Percentiles rank a stretch among this genome's conserved stretches.
Evolutionary conservation across 345 rosid species (phyloP).

Genomic region (Abelmoschus esculentus): DNA sequence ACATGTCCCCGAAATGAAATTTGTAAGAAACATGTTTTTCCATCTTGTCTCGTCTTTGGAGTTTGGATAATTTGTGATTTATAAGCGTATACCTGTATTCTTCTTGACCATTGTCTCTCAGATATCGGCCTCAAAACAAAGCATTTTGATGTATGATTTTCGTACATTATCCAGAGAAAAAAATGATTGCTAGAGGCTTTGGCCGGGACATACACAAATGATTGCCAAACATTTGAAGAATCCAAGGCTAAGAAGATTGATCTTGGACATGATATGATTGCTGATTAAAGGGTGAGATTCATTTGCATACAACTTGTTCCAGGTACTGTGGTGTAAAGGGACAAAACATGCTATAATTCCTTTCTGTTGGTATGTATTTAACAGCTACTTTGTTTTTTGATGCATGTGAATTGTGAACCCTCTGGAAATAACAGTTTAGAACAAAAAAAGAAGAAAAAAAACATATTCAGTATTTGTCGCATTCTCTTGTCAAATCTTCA

Average conservation of each 20-base stretch:
- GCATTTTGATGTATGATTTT: neutral
- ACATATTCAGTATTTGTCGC: neutral
- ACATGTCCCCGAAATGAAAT: slow-evolving; percentile 23
- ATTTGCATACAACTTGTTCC: neutral
- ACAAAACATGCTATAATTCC: neutral
- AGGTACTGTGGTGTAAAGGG: neutral
- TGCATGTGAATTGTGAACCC: slow-evolving; percentile 7
- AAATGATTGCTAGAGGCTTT: slow-evolving; percentile 4
- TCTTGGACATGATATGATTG: neutral
- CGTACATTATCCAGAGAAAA: neutral
- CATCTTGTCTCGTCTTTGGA: neutral
- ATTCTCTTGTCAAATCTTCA: neutral
- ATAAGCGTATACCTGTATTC: neutral
- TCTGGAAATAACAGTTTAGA: neutral
- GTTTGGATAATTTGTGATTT: neutral
- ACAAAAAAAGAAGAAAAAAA: neutral
- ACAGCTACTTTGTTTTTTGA: neutral
- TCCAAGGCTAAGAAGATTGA: neutral
- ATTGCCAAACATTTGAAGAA: neutral
- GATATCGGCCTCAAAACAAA: neutral
- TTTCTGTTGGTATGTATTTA: neutral
- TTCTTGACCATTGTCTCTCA: slow-evolving; percentile 1
- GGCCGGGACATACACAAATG: neutral
- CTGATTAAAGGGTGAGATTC: neutral
- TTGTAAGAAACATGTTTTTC: slow-evolving; percentile 23